Evolutionary conservation across 176 grass and related monocot species (phyloP).

Genomic region (Ampelocalamus luodianensis): DNA sequence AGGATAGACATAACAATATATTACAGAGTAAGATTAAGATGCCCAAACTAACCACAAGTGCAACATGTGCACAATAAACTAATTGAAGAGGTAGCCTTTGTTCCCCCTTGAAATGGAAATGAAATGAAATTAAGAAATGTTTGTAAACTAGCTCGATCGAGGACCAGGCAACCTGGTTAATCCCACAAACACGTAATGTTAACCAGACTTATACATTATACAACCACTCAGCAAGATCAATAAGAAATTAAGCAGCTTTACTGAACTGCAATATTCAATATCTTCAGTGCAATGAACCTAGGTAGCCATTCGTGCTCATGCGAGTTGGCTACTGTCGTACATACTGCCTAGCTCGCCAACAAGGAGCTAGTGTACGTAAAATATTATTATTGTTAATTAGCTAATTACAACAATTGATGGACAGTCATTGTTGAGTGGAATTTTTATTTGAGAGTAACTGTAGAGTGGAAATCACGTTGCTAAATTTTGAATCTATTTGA

Average conservation of each 20-base stretch:
- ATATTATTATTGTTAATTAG: not conserved
- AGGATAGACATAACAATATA: not conserved
- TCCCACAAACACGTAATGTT: not conserved
- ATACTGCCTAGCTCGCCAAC: constrained; percentile 6
- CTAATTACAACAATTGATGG: not conserved
- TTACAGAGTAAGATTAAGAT: not conserved
- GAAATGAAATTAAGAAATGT: too few species aligned
- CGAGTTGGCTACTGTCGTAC: constrained; percentile 31
- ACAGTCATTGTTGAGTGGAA: not conserved
- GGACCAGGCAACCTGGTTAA: not conserved
- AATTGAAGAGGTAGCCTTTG: not conserved
- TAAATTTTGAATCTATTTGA: not conserved
- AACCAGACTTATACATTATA: not conserved
- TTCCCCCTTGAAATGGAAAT: not conserved
- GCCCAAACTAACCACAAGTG: not conserved
- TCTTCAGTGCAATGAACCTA: constrained; percentile 47
- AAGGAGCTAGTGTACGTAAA: not conserved
- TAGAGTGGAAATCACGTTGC: not conserved
- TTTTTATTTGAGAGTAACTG: not conserved
- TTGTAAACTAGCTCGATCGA: not conserved
- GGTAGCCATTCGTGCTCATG: constrained; percentile 13
- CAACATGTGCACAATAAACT: constrained; percentile 11
- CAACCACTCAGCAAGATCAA: not conserved
- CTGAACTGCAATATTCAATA: constrained; percentile 17
- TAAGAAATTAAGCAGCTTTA: not conserved